These are phyloP conservation scores for Vanrija sp. DNA, from an alignment of 1,284 basidiomycete species.

Conservation along the genomic window DNA sequence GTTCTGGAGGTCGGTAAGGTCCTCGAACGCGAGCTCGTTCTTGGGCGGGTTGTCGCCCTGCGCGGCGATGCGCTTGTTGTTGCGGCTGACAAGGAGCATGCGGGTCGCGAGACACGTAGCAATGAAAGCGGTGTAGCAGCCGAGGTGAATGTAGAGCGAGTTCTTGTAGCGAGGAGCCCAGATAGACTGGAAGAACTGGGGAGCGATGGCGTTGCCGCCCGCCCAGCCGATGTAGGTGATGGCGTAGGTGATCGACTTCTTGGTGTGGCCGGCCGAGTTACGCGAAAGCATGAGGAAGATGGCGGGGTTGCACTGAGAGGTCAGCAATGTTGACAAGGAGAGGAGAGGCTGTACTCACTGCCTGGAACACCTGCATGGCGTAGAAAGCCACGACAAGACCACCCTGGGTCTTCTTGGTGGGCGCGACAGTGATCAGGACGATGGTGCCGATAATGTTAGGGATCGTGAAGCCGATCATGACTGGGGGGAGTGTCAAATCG, in stretches of 20 bases:
- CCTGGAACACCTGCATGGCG: slow-evolving; percentile 9
- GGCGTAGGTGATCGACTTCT: slow-evolving; percentile 16
- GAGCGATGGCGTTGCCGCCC: slow-evolving; percentile 32
- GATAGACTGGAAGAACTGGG: slow-evolving; percentile 30
- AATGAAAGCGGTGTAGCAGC: slow-evolving; percentile 28
- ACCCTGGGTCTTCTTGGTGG: slow-evolving; percentile 1
- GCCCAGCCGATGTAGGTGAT: slow-evolving; percentile 30
- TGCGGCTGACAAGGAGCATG: slow-evolving; percentile 20
- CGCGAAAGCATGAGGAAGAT: slow-evolving; percentile 18
- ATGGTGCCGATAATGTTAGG: slow-evolving; percentile 16
- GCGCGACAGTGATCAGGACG: slow-evolving; percentile 17
- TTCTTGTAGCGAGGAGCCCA: slow-evolving; percentile 34
- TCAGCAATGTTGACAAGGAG: no score
- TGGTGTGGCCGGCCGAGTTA: slow-evolving; percentile 22
- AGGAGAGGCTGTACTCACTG: neutral
- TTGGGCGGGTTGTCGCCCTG: neutral
- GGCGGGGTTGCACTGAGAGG: slow-evolving; percentile 7
- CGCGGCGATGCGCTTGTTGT: slow-evolving; percentile 17
- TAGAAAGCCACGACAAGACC: slow-evolving; percentile 20
- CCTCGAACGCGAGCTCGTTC: slow-evolving; percentile 20
- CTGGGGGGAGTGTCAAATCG: neutral
- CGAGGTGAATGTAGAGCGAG: slow-evolving; percentile 38
- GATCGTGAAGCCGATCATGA: slow-evolving; percentile 13
- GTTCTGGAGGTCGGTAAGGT: slow-evolving; percentile 22
- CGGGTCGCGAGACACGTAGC: slow-evolving; percentile 17